Evolutionary conservation across 345 rosid species (phyloP).

Genomic region (Syzygium aromaticum): DNA sequence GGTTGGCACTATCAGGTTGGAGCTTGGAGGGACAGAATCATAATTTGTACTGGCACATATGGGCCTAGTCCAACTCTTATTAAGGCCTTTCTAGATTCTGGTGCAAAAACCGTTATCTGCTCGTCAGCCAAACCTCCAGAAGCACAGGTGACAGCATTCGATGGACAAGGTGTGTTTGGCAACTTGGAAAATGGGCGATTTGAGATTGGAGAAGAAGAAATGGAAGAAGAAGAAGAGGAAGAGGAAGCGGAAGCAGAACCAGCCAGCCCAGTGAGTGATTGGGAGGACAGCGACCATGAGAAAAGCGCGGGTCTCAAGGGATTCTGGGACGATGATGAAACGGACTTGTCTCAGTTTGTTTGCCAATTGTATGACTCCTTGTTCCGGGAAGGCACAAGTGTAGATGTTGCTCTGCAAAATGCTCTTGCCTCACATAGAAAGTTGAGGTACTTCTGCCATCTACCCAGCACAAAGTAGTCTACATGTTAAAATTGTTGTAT

Average conservation of each 20-base stretch:
- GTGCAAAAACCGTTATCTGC: constrained; percentile 83
- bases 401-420: constrained; percentile 57
- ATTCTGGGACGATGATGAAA: constrained; percentile 76
- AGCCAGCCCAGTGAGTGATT: constrained; percentile 67
- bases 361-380: constrained; percentile 57
- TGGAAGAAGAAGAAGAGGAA: constrained; percentile 80
- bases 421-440: constrained; percentile 64
- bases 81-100: constrained; percentile 68
- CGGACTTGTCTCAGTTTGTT: constrained; percentile 60
- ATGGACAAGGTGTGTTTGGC: constrained; percentile 42
- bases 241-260: constrained; percentile 63
- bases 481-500: neutral
- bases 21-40: constrained; percentile 97
- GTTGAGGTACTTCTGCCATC: constrained; percentile 76
- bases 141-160: constrained; percentile 30
- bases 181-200: constrained; percentile 57
- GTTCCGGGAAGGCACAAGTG: constrained; percentile 62
- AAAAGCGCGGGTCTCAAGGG: constrained; percentile 23
- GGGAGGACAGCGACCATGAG: constrained; percentile 91
- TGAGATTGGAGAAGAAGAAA: constrained; percentile 94
- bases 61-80: constrained; percentile 61
- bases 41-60: constrained; percentile 72
- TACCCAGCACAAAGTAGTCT: constrained; percentile 38
- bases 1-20: constrained; percentile 49
- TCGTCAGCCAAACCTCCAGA: constrained; percentile 68